Evolutionary conservation across 345 rosid genomes (phyloP).

Genomic region (Salix suchowensis): DNA sequence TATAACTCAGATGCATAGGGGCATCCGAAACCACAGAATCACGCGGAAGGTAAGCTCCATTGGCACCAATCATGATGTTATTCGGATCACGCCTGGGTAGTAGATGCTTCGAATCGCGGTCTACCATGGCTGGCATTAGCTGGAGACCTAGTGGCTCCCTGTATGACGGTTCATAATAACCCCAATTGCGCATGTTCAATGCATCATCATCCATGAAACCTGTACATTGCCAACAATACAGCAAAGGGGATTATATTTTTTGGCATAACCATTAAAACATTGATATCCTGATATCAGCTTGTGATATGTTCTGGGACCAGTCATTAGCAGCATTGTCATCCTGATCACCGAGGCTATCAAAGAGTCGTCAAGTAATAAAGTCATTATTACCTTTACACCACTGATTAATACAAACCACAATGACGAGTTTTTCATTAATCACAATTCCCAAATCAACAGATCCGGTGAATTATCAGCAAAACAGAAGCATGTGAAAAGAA

Average conservation of each 20-base stretch:
- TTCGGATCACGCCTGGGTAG: slow-evolving; percentile 65
- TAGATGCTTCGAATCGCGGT: slow-evolving; percentile 66
- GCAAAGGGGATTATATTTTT: background rate
- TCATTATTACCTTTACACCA: background rate
- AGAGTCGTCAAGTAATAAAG: background rate
- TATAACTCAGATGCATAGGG: slow-evolving; percentile 55
- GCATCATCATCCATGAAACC: slow-evolving; percentile 74
- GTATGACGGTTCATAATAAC: slow-evolving; percentile 72
- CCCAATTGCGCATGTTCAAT: slow-evolving; percentile 76
- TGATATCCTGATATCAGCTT: background rate
- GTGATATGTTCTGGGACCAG: background rate
- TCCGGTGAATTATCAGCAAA: background rate
- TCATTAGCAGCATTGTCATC: slow-evolving; percentile 1
- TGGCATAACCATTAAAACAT: background rate
- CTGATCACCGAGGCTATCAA: background rate
- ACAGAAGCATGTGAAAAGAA: slow-evolving; percentile 2
- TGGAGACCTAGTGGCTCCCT: slow-evolving; percentile 72
- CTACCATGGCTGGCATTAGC: slow-evolving; percentile 66
- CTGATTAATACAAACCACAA: background rate
- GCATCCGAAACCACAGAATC: slow-evolving; percentile 57
- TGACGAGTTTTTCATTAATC: background rate
- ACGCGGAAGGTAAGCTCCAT: slow-evolving; percentile 48
- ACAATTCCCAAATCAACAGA: slow-evolving; percentile 8
- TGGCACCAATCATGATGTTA: slow-evolving; percentile 47
- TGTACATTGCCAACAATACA: slow-evolving; percentile 21